phyloP scores from a whole-genome alignment of 2,329 filamentous ascomycete genomes.

The Epichloe sp. region DNA sequence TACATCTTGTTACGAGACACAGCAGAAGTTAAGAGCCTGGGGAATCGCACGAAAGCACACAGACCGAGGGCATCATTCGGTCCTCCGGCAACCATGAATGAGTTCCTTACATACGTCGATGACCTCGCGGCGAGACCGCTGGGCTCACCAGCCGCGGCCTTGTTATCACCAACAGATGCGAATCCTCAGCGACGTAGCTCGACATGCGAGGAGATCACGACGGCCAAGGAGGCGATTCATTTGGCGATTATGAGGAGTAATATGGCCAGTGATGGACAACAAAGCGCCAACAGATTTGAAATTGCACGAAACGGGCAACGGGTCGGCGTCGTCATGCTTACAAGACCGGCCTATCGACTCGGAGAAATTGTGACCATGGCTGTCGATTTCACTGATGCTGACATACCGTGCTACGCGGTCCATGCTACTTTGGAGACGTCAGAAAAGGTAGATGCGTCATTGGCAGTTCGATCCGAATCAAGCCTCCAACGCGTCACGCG shows the following conservation, averaged over 20 bases:
- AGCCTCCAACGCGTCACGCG: slow-evolving; percentile 81
- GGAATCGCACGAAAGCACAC: slow-evolving; percentile 14
- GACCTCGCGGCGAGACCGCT: slow-evolving; percentile 51
- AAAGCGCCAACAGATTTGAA: slow-evolving; percentile 86
- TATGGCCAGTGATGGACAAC: slow-evolving; percentile 49
- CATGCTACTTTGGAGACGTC: slow-evolving; percentile 74
- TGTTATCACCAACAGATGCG: slow-evolving; percentile 59
- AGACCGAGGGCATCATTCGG: slow-evolving; percentile 16
- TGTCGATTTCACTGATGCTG: slow-evolving; percentile 67
- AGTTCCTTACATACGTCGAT: slow-evolving; percentile 67
- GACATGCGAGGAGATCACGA: slow-evolving; percentile 40
- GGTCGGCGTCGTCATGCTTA: slow-evolving; percentile 83
- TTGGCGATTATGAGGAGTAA: slow-evolving; percentile 80
- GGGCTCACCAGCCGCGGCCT: slow-evolving; percentile 39
- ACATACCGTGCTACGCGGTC: slow-evolving; percentile 75
- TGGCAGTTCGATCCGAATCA: slow-evolving; percentile 74
- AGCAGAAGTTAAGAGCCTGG: slow-evolving; percentile 46
- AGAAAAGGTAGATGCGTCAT: slow-evolving; percentile 65
- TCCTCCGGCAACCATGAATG: slow-evolving; percentile 36
- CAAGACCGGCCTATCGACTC: slow-evolving; percentile 75
- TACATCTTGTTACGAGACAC: slow-evolving; percentile 81
- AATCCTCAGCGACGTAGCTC: slow-evolving; percentile 43
- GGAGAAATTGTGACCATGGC: slow-evolving; percentile 77
- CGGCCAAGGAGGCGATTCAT: slow-evolving; percentile 77
- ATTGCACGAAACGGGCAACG: slow-evolving; percentile 83